A percentile compares a stretch with the other conserved stretches of the same genome.
These are phyloP conservation scores for Candida pseudoglaebosa DNA, from an alignment of 805 yeast species.

Conservation along the genomic window DNA sequence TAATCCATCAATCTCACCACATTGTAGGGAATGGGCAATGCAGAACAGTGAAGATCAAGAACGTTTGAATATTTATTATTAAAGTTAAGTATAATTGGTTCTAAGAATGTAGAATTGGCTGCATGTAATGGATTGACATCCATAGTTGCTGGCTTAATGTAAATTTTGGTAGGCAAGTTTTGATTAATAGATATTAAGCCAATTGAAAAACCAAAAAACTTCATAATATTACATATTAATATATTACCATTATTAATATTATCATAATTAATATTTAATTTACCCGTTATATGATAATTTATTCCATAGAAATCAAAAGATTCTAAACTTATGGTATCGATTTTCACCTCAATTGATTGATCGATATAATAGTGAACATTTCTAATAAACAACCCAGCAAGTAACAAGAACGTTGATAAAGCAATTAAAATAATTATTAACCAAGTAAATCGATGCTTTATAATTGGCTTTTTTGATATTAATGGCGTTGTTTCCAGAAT, in stretches of 20 bases:
- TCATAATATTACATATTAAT: conserved; percentile 13
- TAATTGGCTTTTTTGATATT: neutral
- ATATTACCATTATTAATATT: conserved; percentile 9
- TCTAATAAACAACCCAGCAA: neutral
- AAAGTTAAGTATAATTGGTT: conserved; percentile 20
- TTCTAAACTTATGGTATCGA: conserved; percentile 22
- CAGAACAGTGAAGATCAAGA: conserved; percentile 21
- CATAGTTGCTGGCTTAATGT: conserved; percentile 12
- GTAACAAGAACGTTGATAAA: neutral
- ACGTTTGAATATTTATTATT: conserved; percentile 17
- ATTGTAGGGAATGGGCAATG: conserved; percentile 17
- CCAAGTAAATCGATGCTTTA: too few relatives aligned
- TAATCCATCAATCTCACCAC: conserved; percentile 14
- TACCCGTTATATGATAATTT: conserved; percentile 23
- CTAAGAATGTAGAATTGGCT: conserved; percentile 19
- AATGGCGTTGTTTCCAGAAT: conserved; percentile 1
- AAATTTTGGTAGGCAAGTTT: conserved; percentile 16
- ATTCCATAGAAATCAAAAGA: conserved; percentile 24
- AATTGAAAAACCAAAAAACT: conserved; percentile 17
- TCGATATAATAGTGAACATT: conserved; percentile 13
- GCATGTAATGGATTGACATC: conserved; percentile 16
- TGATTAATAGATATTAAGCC: conserved; percentile 23
- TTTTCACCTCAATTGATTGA: conserved; percentile 19
- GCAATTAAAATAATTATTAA: neutral
- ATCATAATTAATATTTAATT: conserved; percentile 25